These are phyloP conservation scores for Chamaenerion angustifolium DNA, from an alignment of 345 rosid species.

Conservation along the genomic window DNA sequence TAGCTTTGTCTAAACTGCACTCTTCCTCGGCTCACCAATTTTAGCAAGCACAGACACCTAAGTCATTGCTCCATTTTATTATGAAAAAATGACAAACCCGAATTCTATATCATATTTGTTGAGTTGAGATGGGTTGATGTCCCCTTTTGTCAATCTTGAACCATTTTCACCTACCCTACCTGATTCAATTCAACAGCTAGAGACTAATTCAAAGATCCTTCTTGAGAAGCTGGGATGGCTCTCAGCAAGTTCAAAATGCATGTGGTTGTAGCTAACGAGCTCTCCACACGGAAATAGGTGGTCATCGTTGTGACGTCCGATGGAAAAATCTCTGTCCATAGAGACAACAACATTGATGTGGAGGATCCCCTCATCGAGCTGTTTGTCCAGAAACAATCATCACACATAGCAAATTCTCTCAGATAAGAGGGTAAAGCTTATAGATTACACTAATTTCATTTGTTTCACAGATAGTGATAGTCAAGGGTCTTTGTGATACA, in stretches of 20 bases:
- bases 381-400: conserved; percentile 41
- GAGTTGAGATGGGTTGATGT: too few species aligned
- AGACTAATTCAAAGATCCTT: conserved; percentile 72
- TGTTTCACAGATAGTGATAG: too few species aligned
- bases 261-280: conserved; percentile 74
- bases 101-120: too few species aligned
- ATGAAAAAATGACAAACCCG: too few species aligned
- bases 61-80: too few species aligned
- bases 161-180: too few species aligned
- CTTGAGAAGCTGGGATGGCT: conserved; percentile 65
- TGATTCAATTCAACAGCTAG: conserved; percentile 38
- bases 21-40: too few species aligned
- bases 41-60: too few species aligned
- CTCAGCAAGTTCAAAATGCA: conserved; percentile 58
- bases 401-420: conserved; percentile 15
- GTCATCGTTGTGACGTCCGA: conserved; percentile 41
- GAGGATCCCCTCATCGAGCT: conserved; percentile 62
- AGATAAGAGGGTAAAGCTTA: neutral
- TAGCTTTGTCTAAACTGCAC: too few species aligned
- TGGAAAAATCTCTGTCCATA: conserved; percentile 38
- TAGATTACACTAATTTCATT: neutral
- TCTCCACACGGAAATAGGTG: conserved; percentile 66
- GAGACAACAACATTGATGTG: conserved; percentile 54
- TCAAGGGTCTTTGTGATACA: too few species aligned
- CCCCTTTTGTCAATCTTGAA: too few species aligned